Evolutionary conservation across 495 filamentous ascomycete genomes (phyloP), one percentile per base, ranked within the genome.

Genomic region (Parathielavia appendiculata): DNA sequence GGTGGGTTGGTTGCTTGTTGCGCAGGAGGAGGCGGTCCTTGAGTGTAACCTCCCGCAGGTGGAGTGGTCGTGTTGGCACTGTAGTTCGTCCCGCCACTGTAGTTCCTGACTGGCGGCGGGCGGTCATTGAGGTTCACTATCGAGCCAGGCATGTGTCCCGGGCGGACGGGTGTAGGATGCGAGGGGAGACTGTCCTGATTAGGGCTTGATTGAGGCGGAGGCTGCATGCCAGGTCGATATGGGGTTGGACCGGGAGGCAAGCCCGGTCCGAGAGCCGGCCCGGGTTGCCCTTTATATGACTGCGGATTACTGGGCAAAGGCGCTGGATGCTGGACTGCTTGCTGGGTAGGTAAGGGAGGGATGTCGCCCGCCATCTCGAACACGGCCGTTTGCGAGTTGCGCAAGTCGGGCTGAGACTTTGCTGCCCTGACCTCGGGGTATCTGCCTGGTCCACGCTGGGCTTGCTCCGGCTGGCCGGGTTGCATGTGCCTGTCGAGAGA

Each of bases 121-220:
- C 83, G 85, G 35, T 76, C 70, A 30, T 61, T 72, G 32, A 77
- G 51, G 58, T 76, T 75, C 56, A 82, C 69, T 75, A 83, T 57
- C 8, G 79, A 79, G 61, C 77, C 73, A 20, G 76, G 71, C 70
- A 87, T 82, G 50, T 87, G 78, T 14, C 92, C 93, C 4, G 88
- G 83, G 19, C 92, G 83, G 49, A 95, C 83, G 12, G 93, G 93
- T 6, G 78, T 75, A 11, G 92, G 91, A 67, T 96, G 93, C 34
- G 82, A 78, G 16, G 90, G 85, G 4, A 95, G 76, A n/a, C 75
- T 75, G 68, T 91, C 86, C 4, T 75, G 64, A 51, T 66, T 68
- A 23, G 69, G 49, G 17, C 64, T 64, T 51, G 22, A 34, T 30
- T 57, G 60, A n/a, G 68, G 56, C 26, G 60, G 13, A 1, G 67